phyloP scores from a whole-genome alignment of 2,329 filamentous ascomycete species.

The Ophiostoma sp. region DNA sequence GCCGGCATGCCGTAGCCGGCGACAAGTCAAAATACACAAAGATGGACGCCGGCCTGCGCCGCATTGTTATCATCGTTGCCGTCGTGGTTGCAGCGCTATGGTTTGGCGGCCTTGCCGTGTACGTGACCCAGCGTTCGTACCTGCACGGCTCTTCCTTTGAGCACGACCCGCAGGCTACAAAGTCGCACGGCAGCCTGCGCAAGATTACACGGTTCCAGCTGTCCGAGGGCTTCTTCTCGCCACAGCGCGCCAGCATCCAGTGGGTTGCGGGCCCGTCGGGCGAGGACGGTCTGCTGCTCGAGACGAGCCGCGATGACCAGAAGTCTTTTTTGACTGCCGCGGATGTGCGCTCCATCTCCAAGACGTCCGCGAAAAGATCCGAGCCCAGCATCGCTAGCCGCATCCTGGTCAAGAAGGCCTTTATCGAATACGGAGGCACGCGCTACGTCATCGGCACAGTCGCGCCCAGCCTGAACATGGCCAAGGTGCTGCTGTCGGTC shows the following conservation, averaged over 20 bases:
- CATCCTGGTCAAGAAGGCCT: conserved; percentile 66
- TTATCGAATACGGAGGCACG: conserved; percentile 55
- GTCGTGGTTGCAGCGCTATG: conserved; percentile 60
- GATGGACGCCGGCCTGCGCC: conserved; percentile 62
- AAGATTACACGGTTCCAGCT: conserved; percentile 69
- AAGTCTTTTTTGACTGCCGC: conserved; percentile 80
- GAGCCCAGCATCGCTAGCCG: conserved; percentile 43
- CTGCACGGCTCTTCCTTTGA: conserved; percentile 56
- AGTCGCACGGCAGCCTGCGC: conserved; percentile 59
- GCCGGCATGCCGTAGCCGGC: not conserved
- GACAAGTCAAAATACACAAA: conserved; percentile 36
- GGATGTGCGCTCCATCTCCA: conserved; percentile 58
- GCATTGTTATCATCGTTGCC: conserved; percentile 55
- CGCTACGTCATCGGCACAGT: conserved; percentile 54
- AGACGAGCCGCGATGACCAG: conserved; percentile 52
- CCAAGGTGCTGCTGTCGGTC: conserved; percentile 77
- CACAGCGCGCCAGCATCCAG: conserved; percentile 60
- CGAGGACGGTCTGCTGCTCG: conserved; percentile 79
- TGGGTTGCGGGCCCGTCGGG: conserved; percentile 72
- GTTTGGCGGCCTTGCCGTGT: conserved; percentile 61
- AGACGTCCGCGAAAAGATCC: conserved; percentile 35
- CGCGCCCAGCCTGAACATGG: conserved; percentile 76
- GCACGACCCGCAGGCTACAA: conserved; percentile 63
- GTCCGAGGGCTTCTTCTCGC: conserved; percentile 57
- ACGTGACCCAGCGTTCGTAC: conserved; percentile 60